A percentile compares a stretch with the other conserved stretches of the same genome.
These are phyloP conservation scores for Fibroporia radiculosa DNA, from an alignment of 768 basidiomycete genomes.

Conservation along the genomic window DNA sequence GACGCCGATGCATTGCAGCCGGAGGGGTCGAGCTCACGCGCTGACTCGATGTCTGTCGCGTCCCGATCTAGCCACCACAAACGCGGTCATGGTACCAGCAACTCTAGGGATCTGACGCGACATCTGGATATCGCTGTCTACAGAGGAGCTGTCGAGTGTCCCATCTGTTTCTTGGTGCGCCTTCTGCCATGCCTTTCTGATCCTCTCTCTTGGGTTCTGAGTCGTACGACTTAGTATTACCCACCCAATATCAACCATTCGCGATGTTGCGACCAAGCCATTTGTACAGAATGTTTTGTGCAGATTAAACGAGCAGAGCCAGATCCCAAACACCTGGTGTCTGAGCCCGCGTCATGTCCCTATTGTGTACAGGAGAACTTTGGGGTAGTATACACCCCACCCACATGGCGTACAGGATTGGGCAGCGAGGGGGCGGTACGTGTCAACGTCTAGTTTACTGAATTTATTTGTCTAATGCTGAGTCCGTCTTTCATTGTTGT, in stretches of 20 bases:
- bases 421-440: constrained; percentile 66
- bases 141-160: constrained; percentile 84
- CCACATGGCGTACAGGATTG: constrained; percentile 74
- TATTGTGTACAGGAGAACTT: constrained; percentile 98
- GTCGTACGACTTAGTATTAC: constrained; percentile 62
- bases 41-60: constrained; percentile 28
- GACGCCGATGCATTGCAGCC: constrained; percentile 40
- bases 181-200: constrained; percentile 11
- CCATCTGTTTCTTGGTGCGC: constrained; percentile 94
- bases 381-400: constrained; percentile 82
- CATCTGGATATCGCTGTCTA: constrained; percentile 75
- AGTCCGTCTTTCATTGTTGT: neutral
- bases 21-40: constrained; percentile 34
- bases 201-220: constrained; percentile 14
- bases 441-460: constrained; percentile 11
- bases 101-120: constrained; percentile 55
- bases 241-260: constrained; percentile 96
- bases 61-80: constrained; percentile 24
- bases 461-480: neutral
- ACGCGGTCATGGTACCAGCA: constrained; percentile 24
- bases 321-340: constrained; percentile 89
- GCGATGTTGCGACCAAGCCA: constrained; percentile 95
- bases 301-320: constrained; percentile 98
- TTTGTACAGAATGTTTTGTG: constrained; percentile 98
- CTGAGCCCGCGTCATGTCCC: constrained; percentile 94